Evolutionary conservation across 2,329 filamentous ascomycete genomes (phyloP).

Genomic region (Colletotrichum karsti): DNA sequence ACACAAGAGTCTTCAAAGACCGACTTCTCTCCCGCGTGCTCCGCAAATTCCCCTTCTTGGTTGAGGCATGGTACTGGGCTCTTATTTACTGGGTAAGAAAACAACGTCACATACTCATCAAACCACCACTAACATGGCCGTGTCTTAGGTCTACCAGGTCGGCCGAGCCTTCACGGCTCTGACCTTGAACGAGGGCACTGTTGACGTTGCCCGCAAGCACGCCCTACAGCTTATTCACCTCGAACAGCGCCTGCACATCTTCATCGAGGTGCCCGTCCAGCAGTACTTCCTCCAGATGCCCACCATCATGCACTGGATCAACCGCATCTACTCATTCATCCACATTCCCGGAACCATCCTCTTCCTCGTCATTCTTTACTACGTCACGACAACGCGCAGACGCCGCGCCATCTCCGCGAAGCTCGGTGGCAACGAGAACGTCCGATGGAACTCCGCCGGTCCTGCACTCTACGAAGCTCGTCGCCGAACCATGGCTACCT

Average conservation of each 20-base stretch:
- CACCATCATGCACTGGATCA: conserved; percentile 71
- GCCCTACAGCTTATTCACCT: conserved; percentile 73
- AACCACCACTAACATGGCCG: not conserved
- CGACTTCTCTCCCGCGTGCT: conserved; percentile 71
- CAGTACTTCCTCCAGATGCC: conserved; percentile 58
- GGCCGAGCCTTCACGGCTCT: conserved; percentile 77
- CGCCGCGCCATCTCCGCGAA: conserved; percentile 42
- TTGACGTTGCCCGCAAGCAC: conserved; percentile 73
- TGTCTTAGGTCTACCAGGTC: conserved; percentile 73
- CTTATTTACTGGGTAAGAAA: conserved; percentile 78
- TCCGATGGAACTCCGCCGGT: conserved; percentile 41
- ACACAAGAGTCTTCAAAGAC: conserved; percentile 67
- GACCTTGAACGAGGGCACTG: conserved; percentile 72
- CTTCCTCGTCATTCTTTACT: conserved; percentile 72
- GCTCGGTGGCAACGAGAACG: conserved; percentile 35
- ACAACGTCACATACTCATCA: not conserved
- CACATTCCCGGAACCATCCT: conserved; percentile 81
- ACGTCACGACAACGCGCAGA: conserved; percentile 72
- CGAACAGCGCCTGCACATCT: conserved; percentile 71
- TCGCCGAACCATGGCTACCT: conserved; percentile 64
- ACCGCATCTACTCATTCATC: conserved; percentile 79
- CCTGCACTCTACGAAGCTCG: conserved; percentile 62
- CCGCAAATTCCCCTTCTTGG: conserved; percentile 74
- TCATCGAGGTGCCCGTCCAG: conserved; percentile 72
- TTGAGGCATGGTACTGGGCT: conserved; percentile 82